A percentile compares a stretch with the other conserved stretches of the same genome.
phyloP scores from a whole-genome alignment of 2,329 filamentous ascomycete genomes.

The Pseudogymnoascus sp. region DNA sequence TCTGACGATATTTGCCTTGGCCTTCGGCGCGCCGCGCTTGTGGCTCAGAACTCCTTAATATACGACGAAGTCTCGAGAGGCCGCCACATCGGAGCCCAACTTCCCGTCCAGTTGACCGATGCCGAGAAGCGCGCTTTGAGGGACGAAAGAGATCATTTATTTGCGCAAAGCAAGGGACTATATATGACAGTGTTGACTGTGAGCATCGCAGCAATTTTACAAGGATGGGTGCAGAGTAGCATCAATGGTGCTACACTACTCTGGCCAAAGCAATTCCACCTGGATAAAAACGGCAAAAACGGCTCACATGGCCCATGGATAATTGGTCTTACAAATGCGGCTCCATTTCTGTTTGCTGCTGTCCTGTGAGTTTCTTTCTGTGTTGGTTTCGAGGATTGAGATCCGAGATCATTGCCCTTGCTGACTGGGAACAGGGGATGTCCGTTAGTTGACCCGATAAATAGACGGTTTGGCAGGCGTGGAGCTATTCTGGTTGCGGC shows the following conservation, averaged over 20 bases:
- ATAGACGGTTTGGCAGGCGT: not conserved
- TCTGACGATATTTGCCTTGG: not conserved
- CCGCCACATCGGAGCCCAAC: not conserved
- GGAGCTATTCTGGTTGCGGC: not conserved
- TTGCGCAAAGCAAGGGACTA: not conserved
- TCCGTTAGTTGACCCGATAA: not conserved
- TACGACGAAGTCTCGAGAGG: not conserved
- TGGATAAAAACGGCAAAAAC: not conserved
- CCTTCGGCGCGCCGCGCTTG: not conserved
- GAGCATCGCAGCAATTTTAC: not conserved
- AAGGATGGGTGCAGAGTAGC: not conserved
- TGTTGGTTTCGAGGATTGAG: not conserved
- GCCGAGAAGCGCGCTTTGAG: not conserved
- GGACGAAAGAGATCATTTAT: not conserved
- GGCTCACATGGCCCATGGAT: not conserved
- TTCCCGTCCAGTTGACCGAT: not conserved
- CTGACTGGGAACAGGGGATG: not conserved
- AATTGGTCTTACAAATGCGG: not conserved
- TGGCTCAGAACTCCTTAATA: not conserved
- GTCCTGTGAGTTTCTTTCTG: not conserved
- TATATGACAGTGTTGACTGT: not conserved
- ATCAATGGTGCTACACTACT: not conserved
- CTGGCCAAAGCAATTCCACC: not conserved
- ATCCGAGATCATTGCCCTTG: not conserved
- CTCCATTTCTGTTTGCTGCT: not conserved